Conservation (phyloP, 192 early-diverging fungal species). For the Jimgerdemannia flammicorona region DNA sequence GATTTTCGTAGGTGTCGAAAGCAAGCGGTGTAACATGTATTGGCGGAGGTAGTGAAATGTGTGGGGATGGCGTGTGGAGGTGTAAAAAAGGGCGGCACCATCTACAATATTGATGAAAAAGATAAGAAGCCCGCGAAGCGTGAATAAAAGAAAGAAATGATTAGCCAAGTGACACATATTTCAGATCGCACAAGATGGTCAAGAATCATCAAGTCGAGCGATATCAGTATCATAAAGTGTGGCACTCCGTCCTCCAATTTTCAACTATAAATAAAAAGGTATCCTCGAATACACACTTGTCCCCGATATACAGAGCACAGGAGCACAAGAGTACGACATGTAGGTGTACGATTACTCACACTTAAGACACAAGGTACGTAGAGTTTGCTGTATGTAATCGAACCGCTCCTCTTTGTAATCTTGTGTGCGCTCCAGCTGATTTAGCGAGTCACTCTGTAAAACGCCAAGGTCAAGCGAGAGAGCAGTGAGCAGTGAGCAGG, state of each 20-base stretch:
- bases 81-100: constrained; percentile 90
- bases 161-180: too few relatives aligned
- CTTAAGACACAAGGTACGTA: constrained; percentile 88
- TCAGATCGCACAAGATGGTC: too few relatives aligned
- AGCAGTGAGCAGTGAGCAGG: too few relatives aligned
- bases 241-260: too few relatives aligned
- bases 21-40: constrained; percentile 76
- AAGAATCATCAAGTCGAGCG: too few relatives aligned
- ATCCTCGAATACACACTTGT: too few relatives aligned
- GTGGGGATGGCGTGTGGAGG: constrained; percentile 71
- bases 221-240: too few relatives aligned
- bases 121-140: too few relatives aligned
- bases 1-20: constrained; percentile 32
- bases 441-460: constrained; percentile 58
- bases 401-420: constrained; percentile 91
- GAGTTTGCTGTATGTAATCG: constrained; percentile 92
- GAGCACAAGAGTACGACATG: neutral
- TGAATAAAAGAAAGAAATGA: too few relatives aligned
- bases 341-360: constrained; percentile 46
- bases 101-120: constrained; percentile 38
- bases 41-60: constrained; percentile 74
- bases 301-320: neutral
- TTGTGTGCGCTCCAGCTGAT: constrained; percentile 70
- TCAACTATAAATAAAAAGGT: too few relatives aligned
- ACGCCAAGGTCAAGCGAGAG: neutral